phyloP scores from a whole-genome alignment of 768 basidiomycete species.

The Pulveroboletus sp. region DNA sequence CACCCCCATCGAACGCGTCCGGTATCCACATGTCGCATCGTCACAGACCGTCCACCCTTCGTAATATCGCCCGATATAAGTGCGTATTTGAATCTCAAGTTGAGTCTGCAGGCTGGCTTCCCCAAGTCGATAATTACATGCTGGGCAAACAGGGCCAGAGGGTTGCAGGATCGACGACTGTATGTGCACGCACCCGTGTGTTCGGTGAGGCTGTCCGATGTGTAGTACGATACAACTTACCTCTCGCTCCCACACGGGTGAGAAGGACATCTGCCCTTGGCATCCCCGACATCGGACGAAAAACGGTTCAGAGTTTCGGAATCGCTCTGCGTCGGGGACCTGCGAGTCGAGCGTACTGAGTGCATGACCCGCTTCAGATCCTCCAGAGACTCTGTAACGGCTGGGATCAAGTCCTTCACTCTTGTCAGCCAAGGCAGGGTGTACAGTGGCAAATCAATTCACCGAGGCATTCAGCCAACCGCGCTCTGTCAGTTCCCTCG shows the following conservation, averaged over 20 bases:
- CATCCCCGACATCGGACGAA: conserved; percentile 76
- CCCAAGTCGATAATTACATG: conserved; percentile 52
- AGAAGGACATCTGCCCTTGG: conserved; percentile 51
- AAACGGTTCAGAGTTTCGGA: conserved; percentile 70
- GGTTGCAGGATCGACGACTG: conserved; percentile 65
- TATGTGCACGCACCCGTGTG: neutral
- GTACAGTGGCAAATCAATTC: conserved; percentile 16
- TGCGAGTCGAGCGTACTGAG: conserved; percentile 86
- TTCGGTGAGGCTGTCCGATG: neutral
- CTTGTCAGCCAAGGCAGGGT: neutral
- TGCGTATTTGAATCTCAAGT: conserved; percentile 81
- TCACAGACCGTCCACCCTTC: conserved; percentile 86
- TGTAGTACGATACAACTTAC: conserved; percentile 33
- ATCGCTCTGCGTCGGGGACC: conserved; percentile 82
- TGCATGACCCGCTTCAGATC: conserved; percentile 49
- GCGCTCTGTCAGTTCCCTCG: conserved; percentile 87
- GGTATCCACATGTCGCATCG: conserved; percentile 75
- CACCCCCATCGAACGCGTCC: conserved; percentile 92
- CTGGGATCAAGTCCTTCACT: conserved; percentile 54
- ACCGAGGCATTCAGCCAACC: conserved; percentile 95
- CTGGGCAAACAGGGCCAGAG: conserved; percentile 65
- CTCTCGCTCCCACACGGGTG: conserved; percentile 53
- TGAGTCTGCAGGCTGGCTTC: conserved; percentile 71
- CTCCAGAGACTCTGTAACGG: conserved; percentile 44
- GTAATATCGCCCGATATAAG: conserved; percentile 76